Evolutionary conservation across 768 basidiomycete species (phyloP).

Genomic region (Punctularia strigosozonata): DNA sequence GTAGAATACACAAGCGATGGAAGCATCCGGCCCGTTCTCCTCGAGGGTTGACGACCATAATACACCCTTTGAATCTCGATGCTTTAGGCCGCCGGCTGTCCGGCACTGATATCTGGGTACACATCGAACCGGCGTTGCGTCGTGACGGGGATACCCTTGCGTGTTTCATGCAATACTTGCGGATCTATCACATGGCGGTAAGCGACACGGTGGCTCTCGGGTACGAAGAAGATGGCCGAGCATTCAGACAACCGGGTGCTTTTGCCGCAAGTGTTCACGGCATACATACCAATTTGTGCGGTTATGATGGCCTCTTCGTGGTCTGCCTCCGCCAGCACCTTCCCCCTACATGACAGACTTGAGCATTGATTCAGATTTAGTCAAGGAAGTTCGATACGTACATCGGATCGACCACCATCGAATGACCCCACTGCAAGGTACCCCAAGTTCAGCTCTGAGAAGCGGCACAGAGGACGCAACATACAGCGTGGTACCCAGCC

Average conservation of each 20-base stretch:
- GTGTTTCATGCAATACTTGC: slow-evolving; percentile 46
- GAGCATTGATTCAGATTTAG: slow-evolving; percentile 4
- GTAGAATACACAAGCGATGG: no score
- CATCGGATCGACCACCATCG: slow-evolving; percentile 86
- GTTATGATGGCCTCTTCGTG: slow-evolving; percentile 74
- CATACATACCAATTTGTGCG: slow-evolving; percentile 63
- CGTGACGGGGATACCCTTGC: slow-evolving; percentile 86
- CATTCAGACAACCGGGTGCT: no score
- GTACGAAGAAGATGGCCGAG: no score
- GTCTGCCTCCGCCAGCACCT: slow-evolving; percentile 58
- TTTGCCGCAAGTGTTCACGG: no score
- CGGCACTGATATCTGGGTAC: slow-evolving; percentile 72
- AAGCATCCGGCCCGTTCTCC: no score
- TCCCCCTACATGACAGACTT: slow-evolving; percentile 38
- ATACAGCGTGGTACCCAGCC: slow-evolving; percentile 80
- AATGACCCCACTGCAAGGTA: slow-evolving; percentile 68
- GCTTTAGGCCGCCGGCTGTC: no score
- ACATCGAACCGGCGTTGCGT: slow-evolving; percentile 87
- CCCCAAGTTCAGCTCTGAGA: no score
- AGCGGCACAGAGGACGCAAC: slow-evolving; percentile 13
- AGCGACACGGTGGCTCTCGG: background rate
- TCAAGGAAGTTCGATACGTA: slow-evolving; percentile 24
- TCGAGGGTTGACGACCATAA: no score
- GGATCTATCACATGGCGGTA: slow-evolving; percentile 39
- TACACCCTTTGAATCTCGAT: no score